A percentile compares a stretch with the other conserved stretches of the same genome.
phyloP scores from a whole-genome alignment of 1,139 yeast species.

The Candida frijolesensis region DNA sequence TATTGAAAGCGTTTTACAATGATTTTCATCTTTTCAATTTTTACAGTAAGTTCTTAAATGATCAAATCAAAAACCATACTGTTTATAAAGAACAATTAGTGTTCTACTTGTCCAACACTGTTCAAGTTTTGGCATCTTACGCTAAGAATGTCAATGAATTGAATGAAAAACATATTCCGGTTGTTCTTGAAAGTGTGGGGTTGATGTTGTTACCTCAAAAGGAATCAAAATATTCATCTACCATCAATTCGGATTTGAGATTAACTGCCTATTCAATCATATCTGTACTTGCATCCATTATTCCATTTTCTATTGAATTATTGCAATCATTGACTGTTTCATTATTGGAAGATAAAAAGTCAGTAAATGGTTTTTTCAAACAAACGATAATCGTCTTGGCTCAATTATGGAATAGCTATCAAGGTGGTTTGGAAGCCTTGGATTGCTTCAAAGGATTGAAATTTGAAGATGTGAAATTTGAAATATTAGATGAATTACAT shows the following conservation, averaged over 20 bases:
- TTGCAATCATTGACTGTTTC: slow-evolving; percentile 72
- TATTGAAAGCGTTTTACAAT: slow-evolving; percentile 68
- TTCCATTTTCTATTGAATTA: slow-evolving; percentile 65
- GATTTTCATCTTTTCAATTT: slow-evolving; percentile 70
- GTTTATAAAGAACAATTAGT: slow-evolving; percentile 74
- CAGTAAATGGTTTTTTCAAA: slow-evolving; percentile 24
- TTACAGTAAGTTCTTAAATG: slow-evolving; percentile 60
- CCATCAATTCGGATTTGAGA: slow-evolving; percentile 64
- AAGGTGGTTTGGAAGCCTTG: slow-evolving; percentile 18
- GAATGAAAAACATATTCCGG: slow-evolving; percentile 46
- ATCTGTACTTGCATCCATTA: slow-evolving; percentile 74
- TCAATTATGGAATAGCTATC: slow-evolving; percentile 41
- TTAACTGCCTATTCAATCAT: slow-evolving; percentile 82
- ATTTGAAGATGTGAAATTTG: slow-evolving; percentile 6
- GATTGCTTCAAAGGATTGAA: slow-evolving; percentile 22
- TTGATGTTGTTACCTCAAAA: slow-evolving; percentile 41
- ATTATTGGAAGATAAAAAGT: slow-evolving; percentile 35
- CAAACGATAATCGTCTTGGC: slow-evolving; percentile 45
- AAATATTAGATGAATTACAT: slow-evolving; percentile 17
- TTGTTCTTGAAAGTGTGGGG: slow-evolving; percentile 60
- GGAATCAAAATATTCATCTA: slow-evolving; percentile 23
- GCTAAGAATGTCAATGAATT: slow-evolving; percentile 31
- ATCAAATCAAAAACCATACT: slow-evolving; percentile 54
- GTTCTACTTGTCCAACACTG: slow-evolving; percentile 75
- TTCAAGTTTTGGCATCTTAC: slow-evolving; percentile 53